These are phyloP conservation scores for Xylaria sp. DNA, from an alignment of 2,329 filamentous ascomycete species.

Conservation along the genomic window DNA sequence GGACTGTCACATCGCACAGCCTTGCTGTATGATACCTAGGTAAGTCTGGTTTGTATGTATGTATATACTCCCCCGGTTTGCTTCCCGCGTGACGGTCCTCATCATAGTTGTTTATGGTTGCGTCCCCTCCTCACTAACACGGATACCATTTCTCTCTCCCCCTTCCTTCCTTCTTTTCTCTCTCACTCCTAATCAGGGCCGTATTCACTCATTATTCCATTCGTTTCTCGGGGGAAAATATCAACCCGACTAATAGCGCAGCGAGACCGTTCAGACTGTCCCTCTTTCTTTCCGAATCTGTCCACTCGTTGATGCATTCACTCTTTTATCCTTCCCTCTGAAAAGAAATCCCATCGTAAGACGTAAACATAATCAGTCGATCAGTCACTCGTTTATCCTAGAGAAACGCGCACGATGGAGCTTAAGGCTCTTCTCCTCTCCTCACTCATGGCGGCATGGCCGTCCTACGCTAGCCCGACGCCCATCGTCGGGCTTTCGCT, in stretches of 20 bases:
- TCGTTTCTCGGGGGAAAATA: neutral
- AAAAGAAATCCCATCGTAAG: neutral
- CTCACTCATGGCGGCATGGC: conserved; percentile 8
- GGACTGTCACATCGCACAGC: conserved; percentile 10
- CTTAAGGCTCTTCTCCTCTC: conserved; percentile 6
- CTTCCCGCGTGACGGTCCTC: neutral
- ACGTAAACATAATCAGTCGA: neutral
- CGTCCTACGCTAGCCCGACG: conserved; percentile 23
- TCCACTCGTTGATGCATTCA: neutral
- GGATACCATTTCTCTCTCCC: neutral
- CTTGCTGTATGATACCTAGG: neutral
- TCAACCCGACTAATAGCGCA: neutral
- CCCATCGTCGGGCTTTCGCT: conserved; percentile 24
- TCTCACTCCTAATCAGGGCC: neutral
- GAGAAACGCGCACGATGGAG: conserved; percentile 16
- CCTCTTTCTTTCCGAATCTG: neutral
- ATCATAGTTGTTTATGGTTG: neutral
- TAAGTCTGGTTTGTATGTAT: neutral
- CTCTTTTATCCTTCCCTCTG: neutral
- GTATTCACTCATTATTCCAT: conserved; percentile 11
- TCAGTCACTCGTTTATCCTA: conserved; percentile 7
- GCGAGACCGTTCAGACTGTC: neutral
- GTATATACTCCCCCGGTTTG: conserved; percentile 17
- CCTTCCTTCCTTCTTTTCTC: neutral
- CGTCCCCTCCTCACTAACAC: conserved; percentile 1